Evolutionary conservation across 78 protist genomes (phyloP).

Genomic region (Planoprotostelium fungivorum): DNA sequence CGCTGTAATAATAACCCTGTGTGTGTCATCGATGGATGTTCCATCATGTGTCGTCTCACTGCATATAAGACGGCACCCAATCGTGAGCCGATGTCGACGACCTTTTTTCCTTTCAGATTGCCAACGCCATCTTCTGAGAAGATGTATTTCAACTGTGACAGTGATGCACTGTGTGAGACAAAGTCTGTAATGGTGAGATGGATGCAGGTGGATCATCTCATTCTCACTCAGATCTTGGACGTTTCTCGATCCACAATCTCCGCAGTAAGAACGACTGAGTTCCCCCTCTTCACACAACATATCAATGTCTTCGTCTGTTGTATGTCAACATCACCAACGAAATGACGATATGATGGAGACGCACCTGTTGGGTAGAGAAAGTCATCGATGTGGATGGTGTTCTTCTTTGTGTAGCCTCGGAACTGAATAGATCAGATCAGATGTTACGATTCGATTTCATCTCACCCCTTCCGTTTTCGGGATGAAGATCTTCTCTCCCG

Average conservation of each 20-base stretch:
- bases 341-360: too few species aligned
- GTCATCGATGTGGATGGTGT: conserved; percentile 37
- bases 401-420: conserved; percentile 36
- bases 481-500: conserved; percentile 23
- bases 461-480: conserved; percentile 27
- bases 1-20: conserved; percentile 22
- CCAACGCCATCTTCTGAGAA: conserved; percentile 40
- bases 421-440: not conserved
- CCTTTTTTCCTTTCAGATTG: not conserved
- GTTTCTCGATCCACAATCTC: conserved; percentile 42
- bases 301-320: conserved; percentile 40
- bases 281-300: conserved; percentile 28
- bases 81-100: conserved; percentile 54
- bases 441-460: not conserved
- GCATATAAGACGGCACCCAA: conserved; percentile 48
- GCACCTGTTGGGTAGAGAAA: conserved; percentile 17
- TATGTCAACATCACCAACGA: too few species aligned
- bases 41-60: not conserved
- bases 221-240: conserved; percentile 25
- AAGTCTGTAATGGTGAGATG: conserved; percentile 20
- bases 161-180: conserved; percentile 54
- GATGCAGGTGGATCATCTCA: not conserved
- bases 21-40: not conserved
- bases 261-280: conserved; percentile 25
- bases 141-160: conserved; percentile 36